Base-by-base conservation (phyloP, 2,329 filamentous ascomycete species). In the Hysterium pulicare region DNA sequence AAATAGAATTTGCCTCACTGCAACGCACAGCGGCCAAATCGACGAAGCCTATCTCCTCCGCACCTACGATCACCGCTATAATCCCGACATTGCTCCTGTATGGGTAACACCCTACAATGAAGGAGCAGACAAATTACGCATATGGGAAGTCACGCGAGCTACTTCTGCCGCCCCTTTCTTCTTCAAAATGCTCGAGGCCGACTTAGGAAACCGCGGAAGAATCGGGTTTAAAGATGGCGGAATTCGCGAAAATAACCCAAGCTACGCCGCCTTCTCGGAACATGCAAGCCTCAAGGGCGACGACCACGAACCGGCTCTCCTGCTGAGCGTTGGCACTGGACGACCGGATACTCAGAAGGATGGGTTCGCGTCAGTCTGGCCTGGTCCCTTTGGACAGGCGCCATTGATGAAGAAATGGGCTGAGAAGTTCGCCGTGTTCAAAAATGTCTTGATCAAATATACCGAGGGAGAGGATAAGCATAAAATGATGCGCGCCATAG, bases 121-220 rank as follows among this genome's bases (percentile, higher is more conserved):
- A 53, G 71, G 70, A 7, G 67, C 68, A 5, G 71, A 74, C 43
- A 58, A 61, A 32, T 57, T 75, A 13, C 64, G 68, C 2, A 76
- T 79, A 31, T 78, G 74, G 68, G 59, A 76, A 54, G 75, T 76
- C 1, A 75, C 72, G 0, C 58, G 74, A 6, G 76, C 75, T 2
- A 78, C 75, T 0, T 74, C 71, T 1, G 76, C 76, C 2, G 75
- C 75, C 0, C 74, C 75, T 0, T 75, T 75, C 52, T 75, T 73
- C 55, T 75, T 76, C 57, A 67, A 74, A 34, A 71, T 73, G 62
- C 62, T 76, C 8, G 63, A 69, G 41, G 69, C 70, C 5, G 67
- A 72, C 22, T 55, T 74, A 24, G 58, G 39, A 13, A 16, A 51
- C 15, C 44, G 38, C n/a, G 61, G 62, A n/a, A 61, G 62, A 32